Evolutionary conservation across 495 filamentous ascomycete genomes (phyloP).

Genomic region (Hypoxylon subgilvum): DNA sequence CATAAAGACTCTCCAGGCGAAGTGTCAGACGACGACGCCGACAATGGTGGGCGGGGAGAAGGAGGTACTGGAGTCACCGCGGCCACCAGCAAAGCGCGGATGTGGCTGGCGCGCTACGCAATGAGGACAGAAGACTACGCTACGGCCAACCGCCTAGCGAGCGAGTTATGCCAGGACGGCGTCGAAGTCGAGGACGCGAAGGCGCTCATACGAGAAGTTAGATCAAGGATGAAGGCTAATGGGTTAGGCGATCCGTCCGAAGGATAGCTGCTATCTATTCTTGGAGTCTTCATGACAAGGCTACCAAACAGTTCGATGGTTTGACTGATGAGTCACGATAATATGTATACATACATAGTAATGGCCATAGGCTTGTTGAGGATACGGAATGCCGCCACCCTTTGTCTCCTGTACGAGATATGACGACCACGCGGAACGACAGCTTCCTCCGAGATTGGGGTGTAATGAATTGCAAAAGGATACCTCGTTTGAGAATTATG

Average conservation of each 20-base stretch:
- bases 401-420: no score
- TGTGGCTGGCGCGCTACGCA: conserved; percentile 90
- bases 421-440: no score
- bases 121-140: conserved; percentile 74
- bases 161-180: conserved; percentile 93
- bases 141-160: conserved; percentile 79
- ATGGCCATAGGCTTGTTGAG: no score
- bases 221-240: conserved; percentile 73
- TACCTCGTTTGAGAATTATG: not conserved
- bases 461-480: not conserved
- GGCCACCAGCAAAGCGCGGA: conserved; percentile 86
- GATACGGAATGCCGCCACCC: no score
- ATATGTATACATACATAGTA: no score
- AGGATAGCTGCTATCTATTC: conserved; percentile 2
- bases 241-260: conserved; percentile 17
- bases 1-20: conserved; percentile 56
- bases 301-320: no score
- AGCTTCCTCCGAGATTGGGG: no score
- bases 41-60: conserved; percentile 43
- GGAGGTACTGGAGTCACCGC: conserved; percentile 78
- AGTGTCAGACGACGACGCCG: conserved; percentile 60
- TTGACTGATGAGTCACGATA: no score
- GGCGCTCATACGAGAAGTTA: conserved; percentile 86
- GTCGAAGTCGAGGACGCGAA: conserved; percentile 98
- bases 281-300: no score